Conservation (phyloP, 148 eudicot genomes). For the Salicornia ramosissima region DNA sequence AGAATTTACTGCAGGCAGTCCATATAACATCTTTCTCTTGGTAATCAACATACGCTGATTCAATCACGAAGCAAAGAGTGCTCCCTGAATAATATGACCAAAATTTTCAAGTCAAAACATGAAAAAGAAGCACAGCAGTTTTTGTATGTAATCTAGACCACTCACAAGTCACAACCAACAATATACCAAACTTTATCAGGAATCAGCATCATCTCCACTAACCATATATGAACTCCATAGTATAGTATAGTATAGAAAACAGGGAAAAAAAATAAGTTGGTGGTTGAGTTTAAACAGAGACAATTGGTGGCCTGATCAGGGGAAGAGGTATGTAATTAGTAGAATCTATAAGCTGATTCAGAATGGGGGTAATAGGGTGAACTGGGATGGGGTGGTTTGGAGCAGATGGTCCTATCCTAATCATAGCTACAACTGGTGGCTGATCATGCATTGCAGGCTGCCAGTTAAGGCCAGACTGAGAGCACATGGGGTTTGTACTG, state of each 20-base stretch:
- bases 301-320: no score
- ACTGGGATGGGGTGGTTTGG: no score
- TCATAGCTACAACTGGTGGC: no score
- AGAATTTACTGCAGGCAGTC: slow-evolving; percentile 33
- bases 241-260: background rate
- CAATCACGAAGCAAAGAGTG: slow-evolving; percentile 45
- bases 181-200: background rate
- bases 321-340: no score
- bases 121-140: slow-evolving; percentile 25
- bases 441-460: no score
- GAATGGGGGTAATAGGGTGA: no score
- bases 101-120: slow-evolving; percentile 44
- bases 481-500: no score
- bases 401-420: no score
- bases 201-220: background rate
- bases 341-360: no score
- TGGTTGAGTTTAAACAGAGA: no score
- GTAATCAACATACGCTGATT: slow-evolving; percentile 34
- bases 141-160: slow-evolving; percentile 25
- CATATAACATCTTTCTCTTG: slow-evolving; percentile 38
- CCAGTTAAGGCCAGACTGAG: no score
- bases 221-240: background rate
- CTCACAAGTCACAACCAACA: slow-evolving; percentile 6
- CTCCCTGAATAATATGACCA: slow-evolving; percentile 56
- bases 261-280: background rate